A percentile compares a stretch with the other conserved stretches of the same genome.
Evolutionary conservation across 1,284 basidiomycete genomes (phyloP).

Genomic region (Ceratobasidium sp.): DNA sequence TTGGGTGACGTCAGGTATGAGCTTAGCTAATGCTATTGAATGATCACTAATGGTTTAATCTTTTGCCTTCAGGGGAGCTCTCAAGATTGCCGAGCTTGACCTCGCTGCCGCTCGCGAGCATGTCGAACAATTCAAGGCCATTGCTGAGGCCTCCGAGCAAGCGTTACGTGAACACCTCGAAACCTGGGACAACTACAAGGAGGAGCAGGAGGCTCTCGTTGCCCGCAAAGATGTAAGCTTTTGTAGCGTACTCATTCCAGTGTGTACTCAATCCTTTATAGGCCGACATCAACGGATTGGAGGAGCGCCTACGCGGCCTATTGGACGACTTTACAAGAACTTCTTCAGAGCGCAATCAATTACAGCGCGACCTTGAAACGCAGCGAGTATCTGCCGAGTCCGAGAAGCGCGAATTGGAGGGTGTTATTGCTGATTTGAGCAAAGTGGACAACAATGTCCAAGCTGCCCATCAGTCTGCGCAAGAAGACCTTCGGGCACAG

Average conservation of each 20-base stretch:
- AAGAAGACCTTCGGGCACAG: constrained; percentile 70
- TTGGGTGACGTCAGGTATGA: constrained; percentile 82
- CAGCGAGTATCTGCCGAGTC: constrained; percentile 73
- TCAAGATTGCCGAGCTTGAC: constrained; percentile 81
- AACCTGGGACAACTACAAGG: constrained; percentile 82
- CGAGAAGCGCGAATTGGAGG: constrained; percentile 83
- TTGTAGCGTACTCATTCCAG: not conserved
- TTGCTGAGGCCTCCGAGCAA: constrained; percentile 81
- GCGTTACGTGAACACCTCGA: constrained; percentile 75
- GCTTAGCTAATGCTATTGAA: not conserved
- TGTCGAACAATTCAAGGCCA: constrained; percentile 84
- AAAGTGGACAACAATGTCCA: constrained; percentile 73
- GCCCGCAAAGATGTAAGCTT: constrained; percentile 69
- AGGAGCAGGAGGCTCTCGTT: constrained; percentile 72
- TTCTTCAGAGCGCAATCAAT: constrained; percentile 63
- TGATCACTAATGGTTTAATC: constrained; percentile 22
- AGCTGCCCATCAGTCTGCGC: constrained; percentile 69
- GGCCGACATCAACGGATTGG: constrained; percentile 73
- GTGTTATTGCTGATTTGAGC: constrained; percentile 77
- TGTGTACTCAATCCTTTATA: constrained; percentile 51
- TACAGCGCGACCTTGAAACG: constrained; percentile 66
- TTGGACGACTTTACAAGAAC: constrained; percentile 68
- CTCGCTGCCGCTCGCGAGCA: constrained; percentile 74
- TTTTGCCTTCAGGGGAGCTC: constrained; percentile 63
- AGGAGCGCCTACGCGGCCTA: constrained; percentile 67